These are phyloP conservation scores for Mortierella sp. DNA, from an alignment of 371 early-diverging fungal species.

Conservation along the genomic window DNA sequence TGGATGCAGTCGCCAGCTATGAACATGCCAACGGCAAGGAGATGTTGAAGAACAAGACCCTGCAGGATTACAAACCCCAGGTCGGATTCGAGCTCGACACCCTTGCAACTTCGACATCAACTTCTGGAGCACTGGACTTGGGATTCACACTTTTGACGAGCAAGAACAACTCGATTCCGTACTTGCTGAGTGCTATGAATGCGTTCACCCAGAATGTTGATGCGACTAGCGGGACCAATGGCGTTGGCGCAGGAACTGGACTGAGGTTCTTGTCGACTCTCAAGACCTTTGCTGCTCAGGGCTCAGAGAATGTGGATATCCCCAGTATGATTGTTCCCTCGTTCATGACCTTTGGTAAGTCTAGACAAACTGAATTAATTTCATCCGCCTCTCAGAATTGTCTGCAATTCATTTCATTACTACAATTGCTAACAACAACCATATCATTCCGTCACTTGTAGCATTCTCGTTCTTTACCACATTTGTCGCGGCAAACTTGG, in stretches of 20 bases:
- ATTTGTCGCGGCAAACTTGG: constrained; percentile 53
- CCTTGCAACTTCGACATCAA: constrained; percentile 20
- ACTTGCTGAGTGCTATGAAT: constrained; percentile 42
- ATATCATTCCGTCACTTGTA: background rate
- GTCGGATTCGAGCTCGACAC: constrained; percentile 54
- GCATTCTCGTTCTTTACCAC: constrained; percentile 53
- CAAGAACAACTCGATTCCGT: constrained; percentile 45
- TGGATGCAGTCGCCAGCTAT: constrained; percentile 45
- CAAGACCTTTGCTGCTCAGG: constrained; percentile 51
- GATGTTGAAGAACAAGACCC: constrained; percentile 44
- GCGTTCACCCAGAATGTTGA: constrained; percentile 40
- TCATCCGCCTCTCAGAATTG: background rate
- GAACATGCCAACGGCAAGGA: constrained; percentile 48
- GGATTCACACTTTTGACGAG: constrained; percentile 37
- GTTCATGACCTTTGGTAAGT: constrained; percentile 58
- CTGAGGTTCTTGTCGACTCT: constrained; percentile 39
- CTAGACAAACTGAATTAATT: background rate
- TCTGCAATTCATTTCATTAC: background rate
- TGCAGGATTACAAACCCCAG: constrained; percentile 43
- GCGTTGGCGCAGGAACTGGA: constrained; percentile 20
- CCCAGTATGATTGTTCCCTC: constrained; percentile 57
- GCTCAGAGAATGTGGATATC: constrained; percentile 53
- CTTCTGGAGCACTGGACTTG: constrained; percentile 35
- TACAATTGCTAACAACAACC: background rate
- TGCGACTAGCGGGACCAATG: constrained; percentile 36